These are phyloP conservation scores for Tillandsia leiboldiana DNA, from an alignment of 176 grass and related monocot species.

Conservation along the genomic window DNA sequence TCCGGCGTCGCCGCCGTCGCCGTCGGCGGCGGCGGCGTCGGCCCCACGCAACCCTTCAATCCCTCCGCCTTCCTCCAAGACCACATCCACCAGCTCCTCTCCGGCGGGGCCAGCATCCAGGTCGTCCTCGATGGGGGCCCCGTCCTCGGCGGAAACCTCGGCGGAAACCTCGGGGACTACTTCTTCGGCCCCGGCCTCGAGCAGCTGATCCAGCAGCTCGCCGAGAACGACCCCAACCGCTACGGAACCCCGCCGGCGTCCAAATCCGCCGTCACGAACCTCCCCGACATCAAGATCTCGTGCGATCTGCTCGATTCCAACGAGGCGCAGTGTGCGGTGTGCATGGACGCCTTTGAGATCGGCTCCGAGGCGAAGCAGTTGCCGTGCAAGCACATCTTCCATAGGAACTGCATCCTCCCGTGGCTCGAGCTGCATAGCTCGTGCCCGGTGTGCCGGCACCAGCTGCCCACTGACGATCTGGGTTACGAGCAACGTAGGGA, in stretches of 20 bases:
- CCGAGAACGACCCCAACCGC: slow-evolving; percentile 91
- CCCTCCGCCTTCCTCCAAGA: slow-evolving; percentile 54
- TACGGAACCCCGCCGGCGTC: slow-evolving; percentile 78
- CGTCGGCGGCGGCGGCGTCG: neutral
- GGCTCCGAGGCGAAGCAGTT: slow-evolving; percentile 63
- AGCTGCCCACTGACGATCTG: slow-evolving; percentile 67
- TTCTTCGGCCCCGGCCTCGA: slow-evolving; percentile 84
- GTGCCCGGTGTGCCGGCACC: slow-evolving; percentile 81
- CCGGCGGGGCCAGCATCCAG: slow-evolving; percentile 76
- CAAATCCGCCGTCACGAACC: slow-evolving; percentile 57
- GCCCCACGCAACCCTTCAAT: slow-evolving; percentile 26
- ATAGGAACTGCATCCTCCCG: slow-evolving; percentile 89
- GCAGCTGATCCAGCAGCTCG: slow-evolving; percentile 96
- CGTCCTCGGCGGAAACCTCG: slow-evolving; percentile 3
- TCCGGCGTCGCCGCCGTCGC: slow-evolving; percentile 11
- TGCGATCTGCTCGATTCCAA: slow-evolving; percentile 46
- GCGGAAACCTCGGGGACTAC: slow-evolving; percentile 73
- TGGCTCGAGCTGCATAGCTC: slow-evolving; percentile 97
- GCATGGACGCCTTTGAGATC: slow-evolving; percentile 74
- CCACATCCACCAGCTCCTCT: slow-evolving; percentile 51
- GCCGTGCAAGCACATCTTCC: slow-evolving; percentile 90
- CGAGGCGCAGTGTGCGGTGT: slow-evolving; percentile 76
- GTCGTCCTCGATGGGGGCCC: slow-evolving; percentile 52
- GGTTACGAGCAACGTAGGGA: slow-evolving; percentile 25
- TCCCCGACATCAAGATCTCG: slow-evolving; percentile 56